A percentile compares a stretch with the other conserved stretches of the same genome.
phyloP scores from a whole-genome alignment of 805 yeast species.

The Pichia occidentalis region DNA sequence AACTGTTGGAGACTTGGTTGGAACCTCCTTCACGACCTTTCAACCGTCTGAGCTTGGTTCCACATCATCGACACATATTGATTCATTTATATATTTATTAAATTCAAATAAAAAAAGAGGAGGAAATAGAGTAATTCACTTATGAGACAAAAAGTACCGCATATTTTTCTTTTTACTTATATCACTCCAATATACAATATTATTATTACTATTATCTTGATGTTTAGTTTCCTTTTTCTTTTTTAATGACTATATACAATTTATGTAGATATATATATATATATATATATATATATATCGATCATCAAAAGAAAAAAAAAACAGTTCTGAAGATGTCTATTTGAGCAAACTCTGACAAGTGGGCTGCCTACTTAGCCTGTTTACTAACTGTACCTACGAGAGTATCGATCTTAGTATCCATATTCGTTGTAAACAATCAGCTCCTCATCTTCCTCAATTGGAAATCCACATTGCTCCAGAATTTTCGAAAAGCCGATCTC shows the following conservation, averaged over 20 bases:
- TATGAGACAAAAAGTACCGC: background rate
- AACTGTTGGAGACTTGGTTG: background rate
- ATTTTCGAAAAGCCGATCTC: slow-evolving; percentile 44
- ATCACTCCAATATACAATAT: too few relatives aligned
- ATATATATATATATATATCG: too few relatives aligned
- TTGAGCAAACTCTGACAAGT: too few relatives aligned
- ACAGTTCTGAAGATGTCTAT: too few relatives aligned
- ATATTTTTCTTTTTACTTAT: background rate
- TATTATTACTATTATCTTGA: too few relatives aligned
- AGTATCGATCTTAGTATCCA: slow-evolving; percentile 56
- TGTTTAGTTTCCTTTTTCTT: too few relatives aligned
- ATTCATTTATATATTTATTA: too few relatives aligned
- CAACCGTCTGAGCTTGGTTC: background rate
- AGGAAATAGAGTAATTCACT: too few relatives aligned
- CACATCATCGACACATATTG: background rate
- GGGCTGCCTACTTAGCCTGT: too few relatives aligned
- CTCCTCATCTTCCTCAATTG: slow-evolving; percentile 45
- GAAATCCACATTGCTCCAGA: slow-evolving; percentile 62
- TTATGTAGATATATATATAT: too few relatives aligned
- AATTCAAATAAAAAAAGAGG: background rate
- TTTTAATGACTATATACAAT: too few relatives aligned
- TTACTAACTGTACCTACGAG: background rate
- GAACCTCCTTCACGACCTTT: background rate
- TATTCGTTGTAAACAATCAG: slow-evolving; percentile 50
- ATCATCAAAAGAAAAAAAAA: too few relatives aligned